A percentile compares a stretch with the other conserved stretches of the same genome.
Conservation (phyloP, 306 rosid genomes). For the Begonia masoniana region DNA sequence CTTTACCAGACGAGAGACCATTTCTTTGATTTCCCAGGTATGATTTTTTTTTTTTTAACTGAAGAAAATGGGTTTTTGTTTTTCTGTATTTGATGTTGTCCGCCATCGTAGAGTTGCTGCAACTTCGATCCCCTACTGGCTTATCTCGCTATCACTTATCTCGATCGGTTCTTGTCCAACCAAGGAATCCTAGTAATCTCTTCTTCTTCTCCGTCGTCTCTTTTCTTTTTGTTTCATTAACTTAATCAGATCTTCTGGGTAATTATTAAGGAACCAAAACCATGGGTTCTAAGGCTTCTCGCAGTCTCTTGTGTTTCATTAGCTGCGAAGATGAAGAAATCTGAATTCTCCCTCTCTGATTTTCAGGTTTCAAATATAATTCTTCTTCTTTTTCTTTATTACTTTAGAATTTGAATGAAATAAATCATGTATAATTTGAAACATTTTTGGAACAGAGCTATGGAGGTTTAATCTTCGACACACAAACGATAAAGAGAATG, state of each 20-base stretch:
- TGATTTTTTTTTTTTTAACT: background rate
- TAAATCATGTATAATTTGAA: background rate
- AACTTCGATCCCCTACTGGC: conserved; percentile 45
- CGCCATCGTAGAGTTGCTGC: conserved; percentile 33
- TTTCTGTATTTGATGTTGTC: background rate
- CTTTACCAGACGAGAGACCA: conserved; percentile 42
- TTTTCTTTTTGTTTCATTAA: too few relatives aligned
- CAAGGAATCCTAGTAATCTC: conserved; percentile 48
- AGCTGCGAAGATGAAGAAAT: conserved; percentile 73
- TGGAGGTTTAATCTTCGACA: conserved; percentile 57
- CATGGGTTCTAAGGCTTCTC: conserved; percentile 72
- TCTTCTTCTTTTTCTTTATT: background rate
- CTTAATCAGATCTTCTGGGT: too few relatives aligned
- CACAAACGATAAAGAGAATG: conserved; percentile 73
- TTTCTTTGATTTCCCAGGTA: conserved; percentile 67
- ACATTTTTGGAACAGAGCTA: conserved; percentile 29
- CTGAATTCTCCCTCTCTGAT: conserved; percentile 35
- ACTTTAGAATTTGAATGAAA: background rate
- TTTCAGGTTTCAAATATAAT: conserved; percentile 35
- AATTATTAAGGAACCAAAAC: conserved; percentile 46
- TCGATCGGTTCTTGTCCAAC: conserved; percentile 72
- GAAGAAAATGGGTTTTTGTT: background rate
- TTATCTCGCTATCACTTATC: conserved; percentile 74
- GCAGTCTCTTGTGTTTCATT: conserved; percentile 69
- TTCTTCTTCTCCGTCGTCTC: background rate